Evolutionary conservation across 768 basidiomycete species (phyloP), one percentile per base, ranked within the genome.

Genomic region (Pisolithus orientalis): DNA sequence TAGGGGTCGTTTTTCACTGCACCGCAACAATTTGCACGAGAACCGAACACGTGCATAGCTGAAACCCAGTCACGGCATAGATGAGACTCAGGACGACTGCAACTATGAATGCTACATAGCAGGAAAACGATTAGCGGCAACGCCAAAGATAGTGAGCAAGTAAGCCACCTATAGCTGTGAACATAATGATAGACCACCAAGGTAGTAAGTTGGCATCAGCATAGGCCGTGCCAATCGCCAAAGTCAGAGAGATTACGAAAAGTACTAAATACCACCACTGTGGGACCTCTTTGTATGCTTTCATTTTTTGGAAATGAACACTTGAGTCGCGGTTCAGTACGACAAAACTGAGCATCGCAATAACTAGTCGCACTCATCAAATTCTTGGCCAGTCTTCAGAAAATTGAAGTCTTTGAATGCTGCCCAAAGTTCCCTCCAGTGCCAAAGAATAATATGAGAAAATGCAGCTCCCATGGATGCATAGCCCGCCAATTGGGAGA

Each of bases 111-210:
- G 57, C 57, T 58, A 25, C 25, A 34, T 29, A 34, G 32, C 3
- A 14, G 44, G 44, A 17, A 10, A 37, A 37, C 9, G 34, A 65
- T 70, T 49, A 69, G 60, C 43, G 59, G 63, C 64, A 45, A 2
- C 17, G 14, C 25, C 28, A 53, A 25, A 42, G 27, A 39, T 39
- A 38, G 31, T 11, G 6, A 16, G 3, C 6, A 21, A 10, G 14
- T 4, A 40, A 25, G 57, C 54, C 43, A 71, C 76, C 62, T 40
- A 70, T 61, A 8, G 58, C 56, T 8, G 77, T 77, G 57, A 81
- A 78, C 51, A 76, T 62, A 37, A 82, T 64, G 52, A 81, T 66
- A 54, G 74, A 76, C 79, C 79, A 82, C 44, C 75, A 75, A 6
- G 80, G 80, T 57, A 82, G 67, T 29, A 79, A 73, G 28, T 64